These are phyloP conservation scores for Fusarium succisae DNA, from an alignment of 2,329 filamentous ascomycete genomes.

Conservation along the genomic window DNA sequence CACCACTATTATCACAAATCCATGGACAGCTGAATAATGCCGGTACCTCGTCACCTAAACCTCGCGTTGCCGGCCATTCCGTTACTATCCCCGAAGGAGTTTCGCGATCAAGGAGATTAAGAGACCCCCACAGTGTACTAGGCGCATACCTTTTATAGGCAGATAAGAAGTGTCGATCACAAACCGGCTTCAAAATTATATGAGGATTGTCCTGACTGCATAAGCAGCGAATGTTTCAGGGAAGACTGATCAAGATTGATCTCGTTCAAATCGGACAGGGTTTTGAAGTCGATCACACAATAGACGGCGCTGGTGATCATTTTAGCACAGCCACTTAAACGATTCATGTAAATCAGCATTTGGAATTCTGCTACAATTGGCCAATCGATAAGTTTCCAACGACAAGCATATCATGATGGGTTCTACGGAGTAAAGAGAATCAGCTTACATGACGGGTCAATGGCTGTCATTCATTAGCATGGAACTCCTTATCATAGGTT, in stretches of 20 bases:
- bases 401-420: background rate
- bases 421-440: background rate
- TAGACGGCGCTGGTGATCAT: background rate
- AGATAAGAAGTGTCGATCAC: slow-evolving; percentile 10
- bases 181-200: slow-evolving; percentile 2
- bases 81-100: slow-evolving; percentile 9
- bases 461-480: background rate
- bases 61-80: background rate
- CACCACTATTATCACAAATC: background rate
- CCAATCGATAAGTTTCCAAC: background rate
- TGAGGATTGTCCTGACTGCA: slow-evolving; percentile 22
- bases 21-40: background rate
- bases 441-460: background rate
- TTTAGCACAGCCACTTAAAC: background rate
- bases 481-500: background rate
- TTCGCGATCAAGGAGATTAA: slow-evolving; percentile 4
- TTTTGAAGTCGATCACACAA: background rate
- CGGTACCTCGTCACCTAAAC: background rate
- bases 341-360: slow-evolving; percentile 1
- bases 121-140: slow-evolving; percentile 30
- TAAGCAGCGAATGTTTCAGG: slow-evolving; percentile 12
- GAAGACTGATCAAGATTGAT: slow-evolving; percentile 11
- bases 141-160: slow-evolving; percentile 12
- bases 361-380: background rate
- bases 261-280: background rate